Base-by-base conservation (phyloP, 2,329 filamentous ascomycete species). In the Apiospora rasikravindrae region DNA sequence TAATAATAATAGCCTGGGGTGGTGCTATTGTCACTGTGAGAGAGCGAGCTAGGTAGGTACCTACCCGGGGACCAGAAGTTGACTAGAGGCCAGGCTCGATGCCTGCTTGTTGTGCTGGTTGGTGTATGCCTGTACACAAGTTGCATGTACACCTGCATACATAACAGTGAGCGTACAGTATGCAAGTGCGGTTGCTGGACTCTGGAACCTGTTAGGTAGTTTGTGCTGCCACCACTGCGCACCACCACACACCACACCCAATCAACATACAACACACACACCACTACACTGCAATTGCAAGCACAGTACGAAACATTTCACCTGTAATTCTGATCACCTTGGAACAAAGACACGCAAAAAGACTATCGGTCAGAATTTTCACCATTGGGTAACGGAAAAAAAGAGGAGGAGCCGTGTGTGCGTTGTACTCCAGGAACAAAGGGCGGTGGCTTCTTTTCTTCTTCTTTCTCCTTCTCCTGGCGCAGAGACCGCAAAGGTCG, bases 341-440 rank as follows among this genome's bases (percentile, higher is more conserved):
- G 33, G 33, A 57, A 57, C 26, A 57, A 57, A 61, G 53, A 64
- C 33, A n/a, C 22, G 10, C 19, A 37, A 64, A 64, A 37, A 64
- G 33, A 37, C 57, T 64, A 64, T 64, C 57, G 33, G 29, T 64
- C 57, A 64, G 57, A 37, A 64, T 64, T 64, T 64, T 64, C 57
- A 40, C 57, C 16, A 19, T 61, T 61, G 53, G 29, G 53, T 37
- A 61, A 24, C n/a, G 33, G 33, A 33, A 37, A 19, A 40, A 40
- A 64, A 64, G 40, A 64, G 57, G 57, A 64, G 57, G 33, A 64
- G 57, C 57, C n/a, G 45, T 49, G 45, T 64, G 57, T 40, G 33
- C 29, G 57, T 64, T 40, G 33, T 64, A 24, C 47, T 6, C 47
- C 24, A n/a, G n/a, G 19, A 22, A n/a, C 47, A 64, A 40, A 40